Evolutionary conservation across 176 grass and related monocot genomes (phyloP).

Genomic region (Zizania latifolia): DNA sequence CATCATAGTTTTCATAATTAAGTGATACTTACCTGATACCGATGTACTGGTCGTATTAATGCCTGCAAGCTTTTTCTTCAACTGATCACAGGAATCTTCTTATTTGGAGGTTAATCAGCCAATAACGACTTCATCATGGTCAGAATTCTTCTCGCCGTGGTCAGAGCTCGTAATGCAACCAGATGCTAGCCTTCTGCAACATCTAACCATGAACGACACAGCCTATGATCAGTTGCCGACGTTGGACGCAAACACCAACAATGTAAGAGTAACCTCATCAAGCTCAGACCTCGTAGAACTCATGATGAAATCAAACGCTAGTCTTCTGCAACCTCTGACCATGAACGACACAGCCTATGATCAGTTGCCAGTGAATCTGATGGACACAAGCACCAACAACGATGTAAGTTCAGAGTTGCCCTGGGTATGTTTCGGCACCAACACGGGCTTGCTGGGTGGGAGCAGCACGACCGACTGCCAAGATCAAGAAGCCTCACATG

Average conservation of each 20-base stretch:
- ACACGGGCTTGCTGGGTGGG: neutral
- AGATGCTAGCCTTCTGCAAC: too few species aligned
- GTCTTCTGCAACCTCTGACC: conserved; percentile 17
- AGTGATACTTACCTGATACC: too few species aligned
- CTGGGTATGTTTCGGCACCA: neutral
- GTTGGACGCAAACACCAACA: too few species aligned
- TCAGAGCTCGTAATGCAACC: too few species aligned
- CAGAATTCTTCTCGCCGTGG: too few species aligned
- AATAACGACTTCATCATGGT: neutral
- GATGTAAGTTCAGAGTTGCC: neutral
- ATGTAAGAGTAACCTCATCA: too few species aligned
- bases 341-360: conserved; percentile 14
- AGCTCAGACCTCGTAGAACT: neutral
- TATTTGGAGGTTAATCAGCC: conserved; percentile 8
- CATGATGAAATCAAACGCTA: neutral
- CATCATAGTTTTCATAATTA: neutral
- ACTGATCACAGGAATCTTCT: conserved; percentile 5
- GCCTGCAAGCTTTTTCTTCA: too few species aligned
- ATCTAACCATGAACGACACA: too few species aligned
- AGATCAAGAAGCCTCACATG: neutral
- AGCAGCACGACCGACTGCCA: conserved; percentile 1
- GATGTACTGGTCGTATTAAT: too few species aligned
- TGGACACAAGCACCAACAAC: neutral
- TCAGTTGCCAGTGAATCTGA: neutral
- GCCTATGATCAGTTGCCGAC: too few species aligned